These are phyloP conservation scores for Leptoxyphium fumago DNA, from an alignment of 2,329 filamentous ascomycete genomes.

Conservation along the genomic window DNA sequence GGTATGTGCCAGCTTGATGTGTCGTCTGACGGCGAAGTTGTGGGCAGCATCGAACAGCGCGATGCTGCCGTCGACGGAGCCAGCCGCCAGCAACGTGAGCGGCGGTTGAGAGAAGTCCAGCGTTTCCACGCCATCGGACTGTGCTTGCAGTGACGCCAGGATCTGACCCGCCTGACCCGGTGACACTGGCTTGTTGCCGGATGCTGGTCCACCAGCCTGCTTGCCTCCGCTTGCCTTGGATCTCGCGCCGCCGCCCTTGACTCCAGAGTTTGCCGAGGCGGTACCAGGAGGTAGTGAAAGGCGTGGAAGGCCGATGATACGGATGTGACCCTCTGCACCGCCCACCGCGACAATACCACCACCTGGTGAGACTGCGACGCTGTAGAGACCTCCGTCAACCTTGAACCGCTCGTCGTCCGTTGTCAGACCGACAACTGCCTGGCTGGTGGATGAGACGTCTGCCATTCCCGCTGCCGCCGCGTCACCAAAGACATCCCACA, in stretches of 20 bases:
- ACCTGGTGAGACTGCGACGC: conserved; percentile 66
- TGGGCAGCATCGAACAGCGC: conserved; percentile 76
- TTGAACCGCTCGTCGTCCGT: conserved; percentile 76
- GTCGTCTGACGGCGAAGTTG: conserved; percentile 70
- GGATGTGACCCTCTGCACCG: conserved; percentile 74
- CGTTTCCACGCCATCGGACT: conserved; percentile 68
- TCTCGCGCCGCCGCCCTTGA: conserved; percentile 31
- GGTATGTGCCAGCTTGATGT: conserved; percentile 71
- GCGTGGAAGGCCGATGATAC: conserved; percentile 70
- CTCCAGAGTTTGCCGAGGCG: conserved; percentile 21
- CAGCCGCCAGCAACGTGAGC: conserved; percentile 45
- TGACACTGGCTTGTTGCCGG: conserved; percentile 23
- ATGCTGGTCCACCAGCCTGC: conserved; percentile 25
- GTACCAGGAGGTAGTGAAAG: conserved; percentile 20
- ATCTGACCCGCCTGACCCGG: conserved; percentile 52
- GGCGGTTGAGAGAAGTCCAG: conserved; percentile 48
- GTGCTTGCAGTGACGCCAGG: conserved; percentile 68
- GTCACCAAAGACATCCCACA: conserved; percentile 80
- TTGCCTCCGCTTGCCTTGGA: conserved; percentile 33
- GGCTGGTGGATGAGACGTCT: conserved; percentile 30
- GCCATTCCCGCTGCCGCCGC: conserved; percentile 51
- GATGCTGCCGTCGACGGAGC: conserved; percentile 54
- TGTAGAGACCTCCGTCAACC: conserved; percentile 83
- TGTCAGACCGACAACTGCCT: conserved; percentile 62
- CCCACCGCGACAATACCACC: conserved; percentile 72